Conservation (phyloP, 495 filamentous ascomycete genomes). For the Aspergillus asperescens region DNA sequence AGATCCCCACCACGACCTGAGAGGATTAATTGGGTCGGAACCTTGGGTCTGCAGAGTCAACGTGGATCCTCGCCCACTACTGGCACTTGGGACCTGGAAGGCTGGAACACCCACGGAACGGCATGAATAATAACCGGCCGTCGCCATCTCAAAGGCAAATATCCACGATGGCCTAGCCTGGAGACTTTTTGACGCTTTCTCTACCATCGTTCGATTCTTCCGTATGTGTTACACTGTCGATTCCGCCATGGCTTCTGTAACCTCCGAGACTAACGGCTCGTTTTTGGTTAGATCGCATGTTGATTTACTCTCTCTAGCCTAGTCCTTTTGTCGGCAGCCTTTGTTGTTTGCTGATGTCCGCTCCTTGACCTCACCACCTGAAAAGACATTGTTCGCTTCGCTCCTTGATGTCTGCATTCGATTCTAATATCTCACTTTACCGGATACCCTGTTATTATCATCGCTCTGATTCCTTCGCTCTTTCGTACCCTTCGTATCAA, state of each 20-base stretch:
- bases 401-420: slow-evolving; percentile 7
- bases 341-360: slow-evolving; percentile 26
- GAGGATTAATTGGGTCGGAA: slow-evolving; percentile 7
- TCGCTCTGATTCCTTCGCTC: not conserved
- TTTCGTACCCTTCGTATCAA: not conserved
- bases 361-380: slow-evolving; percentile 23
- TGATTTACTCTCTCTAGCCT: slow-evolving; percentile 4
- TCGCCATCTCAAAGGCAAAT: slow-evolving; percentile 7
- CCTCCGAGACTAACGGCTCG: not conserved
- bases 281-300: slow-evolving; percentile 7
- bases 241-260: not conserved
- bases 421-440: not conserved
- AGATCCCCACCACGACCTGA: not conserved
- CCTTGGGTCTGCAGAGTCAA: slow-evolving; percentile 14
- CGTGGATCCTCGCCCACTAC: slow-evolving; percentile 23
- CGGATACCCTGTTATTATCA: slow-evolving; percentile 6
- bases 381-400: slow-evolving; percentile 7
- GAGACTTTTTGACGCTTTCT: not conserved
- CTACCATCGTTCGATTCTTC: not conserved
- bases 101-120: slow-evolving; percentile 8
- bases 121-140: slow-evolving; percentile 15
- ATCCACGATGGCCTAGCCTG: slow-evolving; percentile 15
- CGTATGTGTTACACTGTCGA: not conserved
- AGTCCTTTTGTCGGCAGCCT: slow-evolving; percentile 23
- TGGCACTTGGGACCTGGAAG: not conserved